Conservation (phyloP, 495 filamentous ascomycete genomes). For the Immersiella caudata region DNA sequence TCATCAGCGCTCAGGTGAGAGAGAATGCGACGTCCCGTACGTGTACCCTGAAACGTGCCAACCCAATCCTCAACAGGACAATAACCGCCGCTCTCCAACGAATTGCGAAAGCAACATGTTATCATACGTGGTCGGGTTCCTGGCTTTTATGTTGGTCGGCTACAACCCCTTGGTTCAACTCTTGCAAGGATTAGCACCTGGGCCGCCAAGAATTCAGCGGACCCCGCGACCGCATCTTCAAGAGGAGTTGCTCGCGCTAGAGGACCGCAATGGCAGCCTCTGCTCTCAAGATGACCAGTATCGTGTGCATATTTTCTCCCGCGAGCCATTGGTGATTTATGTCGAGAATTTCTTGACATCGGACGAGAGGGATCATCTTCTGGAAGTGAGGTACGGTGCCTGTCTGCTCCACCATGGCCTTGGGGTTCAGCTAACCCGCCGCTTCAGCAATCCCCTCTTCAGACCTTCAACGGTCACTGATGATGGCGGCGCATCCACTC, state of each 20-base stretch:
- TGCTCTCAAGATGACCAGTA: conserved; percentile 40
- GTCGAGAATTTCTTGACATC: conserved; percentile 47
- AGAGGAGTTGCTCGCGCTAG: conserved; percentile 47
- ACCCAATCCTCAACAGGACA: background rate
- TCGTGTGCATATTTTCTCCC: conserved; percentile 44
- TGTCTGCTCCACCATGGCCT: background rate
- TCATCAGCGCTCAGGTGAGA: background rate
- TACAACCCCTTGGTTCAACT: conserved; percentile 30
- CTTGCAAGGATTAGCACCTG: conserved; percentile 17
- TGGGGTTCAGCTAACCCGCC: background rate
- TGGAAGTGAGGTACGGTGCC: conserved; percentile 45
- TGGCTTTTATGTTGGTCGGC: conserved; percentile 27
- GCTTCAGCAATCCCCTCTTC: conserved; percentile 43
- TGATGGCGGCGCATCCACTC: conserved; percentile 39
- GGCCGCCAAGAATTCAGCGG: conserved; percentile 32
- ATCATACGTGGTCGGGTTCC: conserved; percentile 30
- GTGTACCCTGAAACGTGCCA: background rate
- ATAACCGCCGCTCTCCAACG: background rate
- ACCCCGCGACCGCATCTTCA: conserved; percentile 46
- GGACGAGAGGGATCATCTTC: conserved; percentile 42
- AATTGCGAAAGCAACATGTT: conserved; percentile 27
- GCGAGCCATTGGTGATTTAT: conserved; percentile 50
- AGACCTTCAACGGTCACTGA: conserved; percentile 48
- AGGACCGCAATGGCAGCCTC: conserved; percentile 31
- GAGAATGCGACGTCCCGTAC: background rate